Conservation (phyloP, 768 basidiomycete species). For the Lyophyllum decastes region DNA sequence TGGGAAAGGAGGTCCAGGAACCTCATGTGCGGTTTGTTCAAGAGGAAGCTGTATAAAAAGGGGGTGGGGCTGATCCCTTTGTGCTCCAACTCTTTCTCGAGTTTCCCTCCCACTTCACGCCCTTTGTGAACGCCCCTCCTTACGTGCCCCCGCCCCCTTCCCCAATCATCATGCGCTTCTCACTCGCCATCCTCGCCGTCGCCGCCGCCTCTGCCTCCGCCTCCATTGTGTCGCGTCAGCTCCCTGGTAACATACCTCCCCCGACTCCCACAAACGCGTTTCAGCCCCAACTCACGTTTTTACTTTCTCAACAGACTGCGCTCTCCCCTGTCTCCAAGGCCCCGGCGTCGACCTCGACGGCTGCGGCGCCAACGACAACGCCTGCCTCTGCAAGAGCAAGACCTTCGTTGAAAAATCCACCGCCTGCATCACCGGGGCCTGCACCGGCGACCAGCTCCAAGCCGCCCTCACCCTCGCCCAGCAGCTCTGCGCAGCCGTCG, state of each 20-base stretch:
- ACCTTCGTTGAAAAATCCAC: slow-evolving; percentile 49
- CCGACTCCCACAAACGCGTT: neutral
- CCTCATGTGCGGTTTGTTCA: neutral
- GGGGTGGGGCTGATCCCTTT: neutral
- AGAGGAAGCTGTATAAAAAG: slow-evolving; percentile 6
- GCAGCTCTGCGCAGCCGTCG: slow-evolving; percentile 47
- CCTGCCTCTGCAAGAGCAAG: slow-evolving; percentile 56
- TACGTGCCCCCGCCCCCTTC: neutral
- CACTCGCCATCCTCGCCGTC: slow-evolving; percentile 39
- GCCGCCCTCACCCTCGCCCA: slow-evolving; percentile 43
- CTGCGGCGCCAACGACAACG: slow-evolving; percentile 52
- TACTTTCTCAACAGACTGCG: slow-evolving; percentile 44
- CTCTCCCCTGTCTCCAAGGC: slow-evolving; percentile 42
- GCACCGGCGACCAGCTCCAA: slow-evolving; percentile 46
- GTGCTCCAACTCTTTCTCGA: slow-evolving; percentile 8
- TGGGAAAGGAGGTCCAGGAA: neutral
- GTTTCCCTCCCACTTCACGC: slow-evolving; percentile 5
- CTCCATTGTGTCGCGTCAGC: slow-evolving; percentile 35
- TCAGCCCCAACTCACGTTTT: too few relatives aligned
- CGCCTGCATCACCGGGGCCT: slow-evolving; percentile 47
- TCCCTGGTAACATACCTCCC: slow-evolving; percentile 33
- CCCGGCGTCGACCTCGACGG: slow-evolving; percentile 37
- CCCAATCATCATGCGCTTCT: slow-evolving; percentile 53
- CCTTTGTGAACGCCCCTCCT: neutral
- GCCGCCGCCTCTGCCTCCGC: slow-evolving; percentile 41